Base-by-base conservation (phyloP, 2,329 filamentous ascomycete genomes). In the Botryosphaeria dothidea region DNA sequence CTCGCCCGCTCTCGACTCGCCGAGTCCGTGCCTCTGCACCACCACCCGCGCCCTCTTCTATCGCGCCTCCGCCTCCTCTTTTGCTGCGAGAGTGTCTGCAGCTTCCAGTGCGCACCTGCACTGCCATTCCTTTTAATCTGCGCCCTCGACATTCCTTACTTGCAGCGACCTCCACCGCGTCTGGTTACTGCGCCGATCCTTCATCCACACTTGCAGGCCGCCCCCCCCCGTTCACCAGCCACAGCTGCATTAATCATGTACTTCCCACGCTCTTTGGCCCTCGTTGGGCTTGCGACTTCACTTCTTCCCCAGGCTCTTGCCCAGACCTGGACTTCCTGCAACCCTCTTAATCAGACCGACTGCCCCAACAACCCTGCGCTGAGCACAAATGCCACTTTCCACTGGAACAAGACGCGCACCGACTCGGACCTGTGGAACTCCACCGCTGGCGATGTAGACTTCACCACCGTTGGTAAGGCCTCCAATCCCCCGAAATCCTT, bases 271-370 rank as follows among this genome's bases (percentile, higher is more conserved):
- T 60, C 54, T 38, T 69, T 79, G 61, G 74, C 77, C 66, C 72
- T 76, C 31, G 64, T 78, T 34, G 74, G 77, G 46, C 69, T 77
- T n/a, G 70, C 81, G 29, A 71, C 75, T 43, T 68, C 70, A 41
- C 66, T 77, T 45, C 66, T 75, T 43, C 77, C 84, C 64, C 76
- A 85, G 48, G 81, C 82, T 54, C 69, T 83, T 41, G 92, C 90
- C 56, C 94, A 97, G 77, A 92, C 93, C 34, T 87, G 79, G 64
- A 92, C 91, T 7, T 77, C 83, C 46, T 98, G 93, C 82, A 89
- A 96, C 73, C 93, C 94, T 4, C 83, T 90, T 72, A 85, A 92
- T 68, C 78, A 80, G 66, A 87, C 84, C 48, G 78, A 81, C 69
- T 96, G 93, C 75, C 87, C 90, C 1, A 76, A 87, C 45, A 85